These are phyloP conservation scores for Colletotrichum higginsianum DNA, from an alignment of 2,329 filamentous ascomycete genomes.

Conservation along the genomic window DNA sequence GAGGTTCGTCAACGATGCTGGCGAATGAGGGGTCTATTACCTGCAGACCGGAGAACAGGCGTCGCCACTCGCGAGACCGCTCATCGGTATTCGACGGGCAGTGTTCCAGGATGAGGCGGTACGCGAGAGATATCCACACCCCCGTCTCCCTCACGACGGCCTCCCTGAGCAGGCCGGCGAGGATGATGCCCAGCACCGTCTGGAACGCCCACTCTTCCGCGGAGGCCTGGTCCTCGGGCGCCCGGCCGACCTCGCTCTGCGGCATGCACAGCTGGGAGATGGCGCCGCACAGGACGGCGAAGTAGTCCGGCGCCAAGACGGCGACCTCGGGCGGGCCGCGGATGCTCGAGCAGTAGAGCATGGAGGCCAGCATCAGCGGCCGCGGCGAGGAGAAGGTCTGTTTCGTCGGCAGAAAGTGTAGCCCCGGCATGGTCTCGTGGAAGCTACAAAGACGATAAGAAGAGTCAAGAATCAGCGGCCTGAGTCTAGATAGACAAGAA, in stretches of 20 bases:
- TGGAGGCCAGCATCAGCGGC: conserved; percentile 59
- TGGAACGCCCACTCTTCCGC: conserved; percentile 59
- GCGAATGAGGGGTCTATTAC: conserved; percentile 1
- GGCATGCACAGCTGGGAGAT: conserved; percentile 59
- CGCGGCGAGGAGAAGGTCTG: conserved; percentile 59
- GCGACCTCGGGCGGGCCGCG: conserved; percentile 52
- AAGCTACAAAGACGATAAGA: conserved; percentile 49
- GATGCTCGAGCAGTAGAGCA: conserved; percentile 59
- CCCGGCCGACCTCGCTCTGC: conserved; percentile 47
- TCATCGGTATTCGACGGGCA: conserved; percentile 57
- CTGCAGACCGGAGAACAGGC: conserved; percentile 53
- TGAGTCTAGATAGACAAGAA: background rate
- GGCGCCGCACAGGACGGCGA: conserved; percentile 54
- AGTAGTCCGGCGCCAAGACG: conserved; percentile 55
- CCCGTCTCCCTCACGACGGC: conserved; percentile 59
- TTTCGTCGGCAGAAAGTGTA: conserved; percentile 61
- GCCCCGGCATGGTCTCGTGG: conserved; percentile 59
- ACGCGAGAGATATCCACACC: conserved; percentile 60
- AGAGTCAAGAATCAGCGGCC: background rate
- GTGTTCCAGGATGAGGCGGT: conserved; percentile 58
- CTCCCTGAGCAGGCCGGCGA: conserved; percentile 58
- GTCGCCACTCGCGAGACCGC: conserved; percentile 56
- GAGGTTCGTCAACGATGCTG: too few species aligned
- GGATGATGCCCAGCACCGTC: conserved; percentile 58
- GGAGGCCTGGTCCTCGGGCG: conserved; percentile 44